Percentiles rank a stretch among this genome's conserved stretches.
Conservation (phyloP, 1,284 basidiomycete species). For the Stygiomarasmius scandens region DNA sequence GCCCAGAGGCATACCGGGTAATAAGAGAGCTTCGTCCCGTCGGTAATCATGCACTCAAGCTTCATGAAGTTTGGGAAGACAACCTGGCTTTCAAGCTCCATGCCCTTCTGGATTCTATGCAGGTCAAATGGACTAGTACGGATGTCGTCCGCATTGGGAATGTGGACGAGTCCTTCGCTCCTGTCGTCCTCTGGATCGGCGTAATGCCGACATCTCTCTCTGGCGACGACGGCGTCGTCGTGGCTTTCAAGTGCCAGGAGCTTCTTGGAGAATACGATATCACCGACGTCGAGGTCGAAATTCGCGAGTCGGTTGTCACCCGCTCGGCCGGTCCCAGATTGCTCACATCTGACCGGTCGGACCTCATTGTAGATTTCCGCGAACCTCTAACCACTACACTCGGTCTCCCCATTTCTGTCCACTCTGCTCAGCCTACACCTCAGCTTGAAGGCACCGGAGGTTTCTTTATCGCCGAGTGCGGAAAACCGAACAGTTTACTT, state of each 20-base stretch:
- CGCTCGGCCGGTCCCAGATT: conserved; percentile 28
- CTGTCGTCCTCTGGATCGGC: no score
- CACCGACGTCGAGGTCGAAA: neutral
- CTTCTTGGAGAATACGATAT: no score
- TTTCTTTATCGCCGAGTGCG: conserved; percentile 3
- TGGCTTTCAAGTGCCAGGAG: no score
- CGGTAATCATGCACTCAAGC: conserved; percentile 20
- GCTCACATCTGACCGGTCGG: conserved; percentile 17
- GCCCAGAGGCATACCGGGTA: conserved; percentile 22
- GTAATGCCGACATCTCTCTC: no score
- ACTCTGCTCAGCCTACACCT: conserved; percentile 23
- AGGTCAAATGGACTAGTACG: conserved; percentile 26
- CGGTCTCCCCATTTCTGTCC: conserved; percentile 37
- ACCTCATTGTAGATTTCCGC: conserved; percentile 28
- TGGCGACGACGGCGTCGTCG: no score
- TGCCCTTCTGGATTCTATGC: conserved; percentile 17
- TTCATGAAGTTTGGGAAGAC: conserved; percentile 25
- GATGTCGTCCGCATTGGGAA: conserved; percentile 28
- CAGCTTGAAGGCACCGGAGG: conserved; percentile 33
- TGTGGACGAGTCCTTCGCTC: no score
- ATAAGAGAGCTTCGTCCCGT: conserved; percentile 22
- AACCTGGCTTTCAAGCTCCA: conserved; percentile 17
- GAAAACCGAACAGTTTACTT: conserved; percentile 21
- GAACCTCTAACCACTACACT: conserved; percentile 35
- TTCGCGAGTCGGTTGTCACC: conserved; percentile 31